Evolutionary conservation across 176 grass and related monocot genomes (phyloP), one percentile per base, ranked within the genome.

Genomic region (Oryza longistaminata): DNA sequence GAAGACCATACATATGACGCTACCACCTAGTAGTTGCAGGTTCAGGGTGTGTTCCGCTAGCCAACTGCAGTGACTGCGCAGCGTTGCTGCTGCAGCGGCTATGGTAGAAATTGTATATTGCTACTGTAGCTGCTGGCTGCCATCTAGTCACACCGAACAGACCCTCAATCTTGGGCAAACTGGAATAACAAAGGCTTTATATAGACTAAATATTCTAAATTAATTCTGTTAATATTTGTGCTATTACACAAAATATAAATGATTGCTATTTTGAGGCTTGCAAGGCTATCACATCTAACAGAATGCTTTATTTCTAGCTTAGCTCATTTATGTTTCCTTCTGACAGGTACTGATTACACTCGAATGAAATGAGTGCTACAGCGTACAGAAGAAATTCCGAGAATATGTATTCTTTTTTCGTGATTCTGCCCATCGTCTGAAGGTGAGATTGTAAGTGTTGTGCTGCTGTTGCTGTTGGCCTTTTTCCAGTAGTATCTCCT

Each of bases 261-360:
- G 15, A 11, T 19, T 40, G 42, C 79, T 76, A 48, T 75, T 64
- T 13, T 83, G 68, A 45, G 21, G 61, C 16, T 79, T 84, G 6
- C 50, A 48, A 81, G 13, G 26, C 33, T 66, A 34, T 79, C n/a
- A 44, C 82, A 9, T 25, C 22, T 35, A 60, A 81, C 25, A 69
- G 1, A 2, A 35, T 46, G 42, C 25, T 60, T 35, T 50, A 45
- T 34, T 31, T 65, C 44, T 61, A 50, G 24, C 13, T 74, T 58
- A 11, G 19, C 45, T 84, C 14, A 74, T 75, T 44, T 79, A 67
- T 80, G 26, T 68, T 82, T 84, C 69, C n/a, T 85, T 79, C 46
- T 69, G 26, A 69, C 40, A 75, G 76, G 64, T 61, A 26, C 46
- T 68, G 26, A 65, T 9, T 45, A 24, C 6, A 61, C 34, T 75